phyloP scores from a whole-genome alignment of 768 basidiomycete genomes.

The Kwoniella bestiolae region DNA sequence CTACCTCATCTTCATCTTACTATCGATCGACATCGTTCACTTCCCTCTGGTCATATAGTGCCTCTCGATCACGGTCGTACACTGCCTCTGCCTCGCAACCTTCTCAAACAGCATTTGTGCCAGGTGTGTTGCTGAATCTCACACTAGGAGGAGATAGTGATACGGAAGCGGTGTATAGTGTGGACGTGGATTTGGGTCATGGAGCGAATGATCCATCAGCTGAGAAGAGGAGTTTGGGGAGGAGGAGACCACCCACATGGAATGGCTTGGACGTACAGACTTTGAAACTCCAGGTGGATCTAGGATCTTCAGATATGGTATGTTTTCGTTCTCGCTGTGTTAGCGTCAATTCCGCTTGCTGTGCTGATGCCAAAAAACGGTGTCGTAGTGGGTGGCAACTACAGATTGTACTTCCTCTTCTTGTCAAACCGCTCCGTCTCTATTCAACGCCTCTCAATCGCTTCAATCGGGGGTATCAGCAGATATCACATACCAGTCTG shows the following conservation, averaged over 20 bases:
- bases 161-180: constrained; percentile 49
- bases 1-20: constrained; percentile 16
- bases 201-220: neutral
- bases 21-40: constrained; percentile 19
- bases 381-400: constrained; percentile 55
- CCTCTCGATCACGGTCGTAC: constrained; percentile 14
- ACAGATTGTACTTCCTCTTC: constrained; percentile 35
- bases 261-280: constrained; percentile 34
- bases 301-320: constrained; percentile 55
- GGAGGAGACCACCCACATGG: constrained; percentile 19
- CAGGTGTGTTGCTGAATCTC: constrained; percentile 30
- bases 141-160: constrained; percentile 30
- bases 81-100: constrained; percentile 16
- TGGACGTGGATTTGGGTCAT: constrained; percentile 50
- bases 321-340: constrained; percentile 11
- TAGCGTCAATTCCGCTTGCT: neutral
- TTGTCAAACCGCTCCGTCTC: constrained; percentile 30
- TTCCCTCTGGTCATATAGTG: constrained; percentile 21
- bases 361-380: no score
- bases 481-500: constrained; percentile 48
- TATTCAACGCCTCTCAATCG: constrained; percentile 30
- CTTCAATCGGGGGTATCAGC: constrained; percentile 38
- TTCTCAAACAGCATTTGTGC: constrained; percentile 21
- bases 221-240: neutral
- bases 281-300: constrained; percentile 50